Percentiles rank a stretch among this genome's conserved stretches.
Conservation (phyloP, 371 early-diverging fungal genomes). For the Syncephalastrum racemosum region DNA sequence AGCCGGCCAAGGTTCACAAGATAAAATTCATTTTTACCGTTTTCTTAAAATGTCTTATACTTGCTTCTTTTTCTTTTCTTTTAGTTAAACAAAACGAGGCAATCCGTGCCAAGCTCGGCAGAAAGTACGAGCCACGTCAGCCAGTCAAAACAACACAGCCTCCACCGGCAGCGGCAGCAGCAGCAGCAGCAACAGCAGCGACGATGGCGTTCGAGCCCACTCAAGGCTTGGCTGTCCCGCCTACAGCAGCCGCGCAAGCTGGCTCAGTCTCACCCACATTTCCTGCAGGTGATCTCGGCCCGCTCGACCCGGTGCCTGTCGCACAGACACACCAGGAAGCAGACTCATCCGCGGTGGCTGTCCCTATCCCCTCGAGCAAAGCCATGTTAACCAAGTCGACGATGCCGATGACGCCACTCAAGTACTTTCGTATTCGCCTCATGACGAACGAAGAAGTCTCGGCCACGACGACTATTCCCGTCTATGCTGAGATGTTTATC, state of each 20-base stretch:
- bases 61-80: conserved; percentile 3
- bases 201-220: not conserved
- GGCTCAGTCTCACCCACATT: conserved; percentile 6
- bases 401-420: conserved; percentile 53
- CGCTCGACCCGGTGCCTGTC: conserved; percentile 17
- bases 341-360: conserved; percentile 47
- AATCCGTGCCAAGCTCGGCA: conserved; percentile 42
- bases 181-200: not conserved
- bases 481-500: conserved; percentile 73
- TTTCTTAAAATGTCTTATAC: too few relatives aligned
- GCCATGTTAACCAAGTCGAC: conserved; percentile 47
- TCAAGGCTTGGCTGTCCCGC: conserved; percentile 4
- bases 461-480: conserved; percentile 87
- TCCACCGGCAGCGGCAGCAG: conserved; percentile 4
- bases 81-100: conserved; percentile 44
- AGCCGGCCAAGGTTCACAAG: conserved; percentile 66
- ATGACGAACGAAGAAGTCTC: conserved; percentile 62
- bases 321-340: conserved; percentile 28
- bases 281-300: conserved; percentile 2
- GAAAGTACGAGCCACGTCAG: conserved; percentile 22
- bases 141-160: conserved; percentile 1
- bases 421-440: conserved; percentile 62
- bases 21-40: not conserved
- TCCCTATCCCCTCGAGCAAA: conserved; percentile 49
- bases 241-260: not conserved